phyloP scores from a whole-genome alignment of 164 flowering plant genomes.

The Piper betle region DNA sequence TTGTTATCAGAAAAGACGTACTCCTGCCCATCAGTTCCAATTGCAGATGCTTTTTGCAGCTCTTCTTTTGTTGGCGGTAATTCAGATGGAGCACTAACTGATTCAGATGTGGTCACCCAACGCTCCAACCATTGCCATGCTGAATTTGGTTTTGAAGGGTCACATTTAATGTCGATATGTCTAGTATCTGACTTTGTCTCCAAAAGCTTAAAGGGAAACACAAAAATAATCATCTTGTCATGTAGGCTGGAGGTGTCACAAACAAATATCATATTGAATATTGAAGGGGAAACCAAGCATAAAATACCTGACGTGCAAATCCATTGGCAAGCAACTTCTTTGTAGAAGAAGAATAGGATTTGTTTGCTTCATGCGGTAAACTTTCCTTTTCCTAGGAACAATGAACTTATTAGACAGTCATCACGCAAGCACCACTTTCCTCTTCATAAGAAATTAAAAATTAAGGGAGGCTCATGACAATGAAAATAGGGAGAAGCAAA shows the following conservation, averaged over 20 bases:
- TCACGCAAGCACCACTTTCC: too few relatives aligned
- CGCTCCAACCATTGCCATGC: slow-evolving; percentile 95
- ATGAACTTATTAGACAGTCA: background rate
- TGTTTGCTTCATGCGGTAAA: slow-evolving; percentile 17
- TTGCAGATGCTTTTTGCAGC: slow-evolving; percentile 14
- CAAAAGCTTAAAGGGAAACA: slow-evolving; percentile 38
- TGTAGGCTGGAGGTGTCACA: slow-evolving; percentile 1
- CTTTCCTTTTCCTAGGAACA: slow-evolving; percentile 27
- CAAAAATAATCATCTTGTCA: background rate
- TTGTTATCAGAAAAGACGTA: slow-evolving; percentile 11
- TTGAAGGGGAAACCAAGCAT: background rate
- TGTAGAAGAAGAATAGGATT: slow-evolving; percentile 22
- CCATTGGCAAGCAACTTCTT: slow-evolving; percentile 56
- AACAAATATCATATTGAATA: background rate
- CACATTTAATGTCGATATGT: slow-evolving; percentile 58
- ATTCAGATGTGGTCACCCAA: slow-evolving; percentile 72
- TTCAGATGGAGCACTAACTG: slow-evolving; percentile 14
- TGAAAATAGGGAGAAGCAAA: background rate
- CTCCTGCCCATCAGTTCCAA: slow-evolving; percentile 17
- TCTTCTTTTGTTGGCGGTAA: slow-evolving; percentile 16
- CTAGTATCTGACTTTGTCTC: slow-evolving; percentile 50
- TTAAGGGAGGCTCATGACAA: background rate
- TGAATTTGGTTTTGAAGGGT: slow-evolving; percentile 43
- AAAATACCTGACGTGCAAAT: slow-evolving; percentile 68
- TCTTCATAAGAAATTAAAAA: too few relatives aligned